Conservation (phyloP, 331 rosid species). For the Dryas integrifolia region DNA sequence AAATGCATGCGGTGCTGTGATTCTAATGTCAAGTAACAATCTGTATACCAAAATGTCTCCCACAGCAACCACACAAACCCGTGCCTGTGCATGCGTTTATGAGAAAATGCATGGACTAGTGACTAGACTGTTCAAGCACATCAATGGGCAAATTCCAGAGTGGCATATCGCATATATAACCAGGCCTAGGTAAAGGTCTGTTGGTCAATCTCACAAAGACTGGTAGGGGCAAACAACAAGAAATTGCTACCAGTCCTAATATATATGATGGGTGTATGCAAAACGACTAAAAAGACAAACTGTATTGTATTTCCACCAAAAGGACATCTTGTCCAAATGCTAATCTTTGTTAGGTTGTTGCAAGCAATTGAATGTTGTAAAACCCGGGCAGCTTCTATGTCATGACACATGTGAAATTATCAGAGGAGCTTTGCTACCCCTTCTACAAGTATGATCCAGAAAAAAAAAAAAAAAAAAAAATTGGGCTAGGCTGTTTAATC, state of each 20-base stretch:
- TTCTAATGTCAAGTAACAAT: not conserved
- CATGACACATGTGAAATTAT: no score
- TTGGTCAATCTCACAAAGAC: slow-evolving; percentile 9
- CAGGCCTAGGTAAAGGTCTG: not conserved
- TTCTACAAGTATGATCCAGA: not conserved
- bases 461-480: not conserved
- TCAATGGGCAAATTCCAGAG: not conserved
- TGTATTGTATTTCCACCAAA: not conserved
- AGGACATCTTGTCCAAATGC: not conserved
- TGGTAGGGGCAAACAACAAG: not conserved
- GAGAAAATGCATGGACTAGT: not conserved
- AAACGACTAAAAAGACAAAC: not conserved
- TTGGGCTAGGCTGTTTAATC: not conserved
- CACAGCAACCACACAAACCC: not conserved
- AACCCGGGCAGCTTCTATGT: no score
- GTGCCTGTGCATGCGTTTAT: not conserved
- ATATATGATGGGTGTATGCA: not conserved
- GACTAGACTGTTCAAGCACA: not conserved
- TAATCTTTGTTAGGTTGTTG: no score
- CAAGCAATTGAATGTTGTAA: not conserved
- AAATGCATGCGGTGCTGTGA: slow-evolving; percentile 10
- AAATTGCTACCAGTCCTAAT: not conserved
- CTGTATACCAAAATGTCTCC: slow-evolving; percentile 11
- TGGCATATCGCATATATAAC: not conserved
- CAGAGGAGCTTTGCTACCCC: no score